Conservation (phyloP, 2,329 filamentous ascomycete species). For the Epichloe brachyelytri region DNA sequence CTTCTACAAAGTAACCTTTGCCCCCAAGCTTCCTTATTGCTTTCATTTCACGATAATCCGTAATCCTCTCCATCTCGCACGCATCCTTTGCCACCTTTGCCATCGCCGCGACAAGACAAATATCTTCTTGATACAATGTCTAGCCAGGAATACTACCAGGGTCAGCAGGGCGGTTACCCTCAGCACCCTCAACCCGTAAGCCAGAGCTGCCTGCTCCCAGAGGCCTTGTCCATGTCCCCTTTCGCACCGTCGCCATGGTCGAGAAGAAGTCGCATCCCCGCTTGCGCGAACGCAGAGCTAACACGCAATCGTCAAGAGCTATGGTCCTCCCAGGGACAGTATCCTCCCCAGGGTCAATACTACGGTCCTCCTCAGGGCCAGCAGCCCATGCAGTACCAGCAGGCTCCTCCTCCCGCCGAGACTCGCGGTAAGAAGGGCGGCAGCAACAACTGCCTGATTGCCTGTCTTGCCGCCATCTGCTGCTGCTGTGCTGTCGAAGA, state of each 20-base stretch:
- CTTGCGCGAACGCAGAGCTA: background rate
- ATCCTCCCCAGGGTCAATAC: constrained; percentile 20
- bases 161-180: constrained; percentile 22
- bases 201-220: background rate
- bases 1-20: too few species aligned
- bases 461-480: constrained; percentile 35
- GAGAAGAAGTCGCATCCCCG: background rate
- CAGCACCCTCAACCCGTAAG: constrained; percentile 29
- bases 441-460: constrained; percentile 30
- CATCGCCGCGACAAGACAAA: background rate
- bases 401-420: constrained; percentile 21
- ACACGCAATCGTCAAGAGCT: constrained; percentile 10
- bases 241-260: background rate
- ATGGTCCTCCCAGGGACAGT: constrained; percentile 19
- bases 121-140: constrained; percentile 18
- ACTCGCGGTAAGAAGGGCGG: constrained; percentile 17
- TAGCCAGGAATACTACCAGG: constrained; percentile 29
- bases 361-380: constrained; percentile 21
- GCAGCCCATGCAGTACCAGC: constrained; percentile 32
- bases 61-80: background rate
- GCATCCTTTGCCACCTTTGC: background rate
- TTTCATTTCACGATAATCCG: too few species aligned
- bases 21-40: too few species aligned
- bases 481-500: constrained; percentile 39
- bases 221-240: background rate